Evolutionary conservation across 768 basidiomycete genomes (phyloP).

Genomic region (Steccherinum ochraceum): DNA sequence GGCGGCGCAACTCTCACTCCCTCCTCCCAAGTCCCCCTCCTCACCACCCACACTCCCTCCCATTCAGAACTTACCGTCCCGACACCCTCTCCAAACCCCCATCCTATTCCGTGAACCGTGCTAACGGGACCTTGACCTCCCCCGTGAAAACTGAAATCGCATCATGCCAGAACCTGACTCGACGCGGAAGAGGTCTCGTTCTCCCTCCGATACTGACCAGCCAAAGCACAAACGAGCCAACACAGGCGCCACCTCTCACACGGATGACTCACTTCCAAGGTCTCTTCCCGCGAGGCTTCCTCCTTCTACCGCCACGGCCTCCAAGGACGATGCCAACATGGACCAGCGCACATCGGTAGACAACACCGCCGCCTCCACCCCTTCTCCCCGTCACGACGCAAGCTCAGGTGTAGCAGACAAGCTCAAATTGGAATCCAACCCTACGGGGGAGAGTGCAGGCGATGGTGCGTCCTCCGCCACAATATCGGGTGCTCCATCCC

Average conservation of each 20-base stretch:
- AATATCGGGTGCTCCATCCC: slow-evolving; percentile 48
- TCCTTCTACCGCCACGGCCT: slow-evolving; percentile 37
- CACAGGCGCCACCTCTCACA: slow-evolving; percentile 55
- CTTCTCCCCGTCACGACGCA: slow-evolving; percentile 45
- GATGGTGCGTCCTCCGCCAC: slow-evolving; percentile 32
- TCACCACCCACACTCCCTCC: slow-evolving; percentile 25
- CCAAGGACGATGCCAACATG: slow-evolving; percentile 60
- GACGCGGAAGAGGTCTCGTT: slow-evolving; percentile 83
- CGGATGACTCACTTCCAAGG: slow-evolving; percentile 48
- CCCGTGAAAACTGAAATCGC: slow-evolving; percentile 38
- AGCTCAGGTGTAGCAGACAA: slow-evolving; percentile 27
- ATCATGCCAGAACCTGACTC: slow-evolving; percentile 84
- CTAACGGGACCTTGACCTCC: slow-evolving; percentile 23
- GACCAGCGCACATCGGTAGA: slow-evolving; percentile 34
- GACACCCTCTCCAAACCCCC: slow-evolving; percentile 13
- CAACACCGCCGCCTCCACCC: slow-evolving; percentile 48
- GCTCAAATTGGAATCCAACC: slow-evolving; percentile 30
- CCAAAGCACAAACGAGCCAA: slow-evolving; percentile 83
- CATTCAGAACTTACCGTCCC: slow-evolving; percentile 13
- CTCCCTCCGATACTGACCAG: slow-evolving; percentile 71
- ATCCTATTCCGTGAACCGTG: slow-evolving; percentile 14
- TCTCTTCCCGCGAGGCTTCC: slow-evolving; percentile 23
- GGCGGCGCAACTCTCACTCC: slow-evolving; percentile 11
- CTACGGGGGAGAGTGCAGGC: slow-evolving; percentile 26
- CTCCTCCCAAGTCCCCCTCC: slow-evolving; percentile 16